Evolutionary conservation across 1,139 yeast genomes (phyloP).

Genomic region (Cylindricascospora bacillispora): DNA sequence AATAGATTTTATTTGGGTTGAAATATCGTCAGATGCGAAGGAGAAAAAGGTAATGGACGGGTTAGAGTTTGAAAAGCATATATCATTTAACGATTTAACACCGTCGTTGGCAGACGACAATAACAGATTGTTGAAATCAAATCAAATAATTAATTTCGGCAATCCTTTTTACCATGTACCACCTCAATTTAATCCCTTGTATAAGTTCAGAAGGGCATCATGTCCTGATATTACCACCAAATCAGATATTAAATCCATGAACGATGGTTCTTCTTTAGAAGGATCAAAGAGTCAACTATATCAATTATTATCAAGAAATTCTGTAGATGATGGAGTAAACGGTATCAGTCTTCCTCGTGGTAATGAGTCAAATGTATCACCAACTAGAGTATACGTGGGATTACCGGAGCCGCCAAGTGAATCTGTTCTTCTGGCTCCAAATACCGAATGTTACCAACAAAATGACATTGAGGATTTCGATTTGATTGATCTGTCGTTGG

Average conservation of each 20-base stretch:
- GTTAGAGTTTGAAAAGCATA: conserved; percentile 18
- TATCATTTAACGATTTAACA: conserved; percentile 25
- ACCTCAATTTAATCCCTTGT: conserved; percentile 22
- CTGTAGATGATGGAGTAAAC: background rate
- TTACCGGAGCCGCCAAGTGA: conserved; percentile 28
- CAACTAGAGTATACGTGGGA: conserved; percentile 1
- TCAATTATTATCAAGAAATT: background rate
- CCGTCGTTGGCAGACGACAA: conserved; percentile 23
- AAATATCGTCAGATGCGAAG: too few relatives aligned
- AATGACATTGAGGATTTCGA: conserved; percentile 14
- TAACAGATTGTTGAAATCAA: conserved; percentile 11
- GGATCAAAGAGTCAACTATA: conserved; percentile 1
- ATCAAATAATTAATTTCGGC: conserved; percentile 13
- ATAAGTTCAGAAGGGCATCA: conserved; percentile 3
- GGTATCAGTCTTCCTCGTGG: conserved; percentile 1
- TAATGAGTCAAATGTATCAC: conserved; percentile 4
- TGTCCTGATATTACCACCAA: background rate
- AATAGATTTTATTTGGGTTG: too few relatives aligned
- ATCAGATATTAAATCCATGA: background rate
- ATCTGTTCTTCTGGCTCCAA: conserved; percentile 19
- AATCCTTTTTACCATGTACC: conserved; percentile 22
- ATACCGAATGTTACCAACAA: conserved; percentile 8
- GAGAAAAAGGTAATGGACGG: too few relatives aligned
- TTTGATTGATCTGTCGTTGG: conserved; percentile 11
- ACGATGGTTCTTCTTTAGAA: conserved; percentile 2